A percentile compares a stretch with the other conserved stretches of the same genome.
Conservation (phyloP, 768 basidiomycete species). For the Exidia glandulosa region DNA sequence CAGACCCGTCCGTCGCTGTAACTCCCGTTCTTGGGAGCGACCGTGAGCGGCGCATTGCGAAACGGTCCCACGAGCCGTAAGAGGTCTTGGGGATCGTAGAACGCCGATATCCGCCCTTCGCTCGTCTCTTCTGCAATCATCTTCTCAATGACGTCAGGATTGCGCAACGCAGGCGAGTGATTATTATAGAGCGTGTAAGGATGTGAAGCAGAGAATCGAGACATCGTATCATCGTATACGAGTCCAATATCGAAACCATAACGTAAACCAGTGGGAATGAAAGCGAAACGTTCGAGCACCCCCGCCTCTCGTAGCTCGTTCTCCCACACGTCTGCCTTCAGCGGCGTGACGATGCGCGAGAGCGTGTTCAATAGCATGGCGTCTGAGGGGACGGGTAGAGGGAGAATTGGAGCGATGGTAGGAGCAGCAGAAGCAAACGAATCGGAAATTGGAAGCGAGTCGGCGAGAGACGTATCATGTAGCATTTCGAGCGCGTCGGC, state of each 20-base stretch:
- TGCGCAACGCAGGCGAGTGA: not conserved
- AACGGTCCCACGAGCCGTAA: slow-evolving; percentile 19
- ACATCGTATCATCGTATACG: not conserved
- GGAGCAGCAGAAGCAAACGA: too few relatives aligned
- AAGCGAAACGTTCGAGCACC: too few relatives aligned
- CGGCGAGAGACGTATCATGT: too few relatives aligned
- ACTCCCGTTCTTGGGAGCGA: slow-evolving; percentile 12
- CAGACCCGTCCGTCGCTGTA: not conserved
- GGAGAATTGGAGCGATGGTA: too few relatives aligned
- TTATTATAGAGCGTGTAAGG: not conserved
- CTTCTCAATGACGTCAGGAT: not conserved
- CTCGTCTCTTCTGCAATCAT: not conserved
- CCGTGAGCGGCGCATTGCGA: slow-evolving; percentile 19
- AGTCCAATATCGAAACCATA: not conserved
- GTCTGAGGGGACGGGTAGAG: too few relatives aligned
- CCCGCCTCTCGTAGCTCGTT: too few relatives aligned
- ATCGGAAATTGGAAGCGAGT: too few relatives aligned
- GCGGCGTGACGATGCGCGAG: too few relatives aligned
- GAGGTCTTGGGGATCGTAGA: not conserved
- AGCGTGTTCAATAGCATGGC: too few relatives aligned
- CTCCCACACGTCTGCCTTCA: too few relatives aligned
- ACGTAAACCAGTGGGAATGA: not conserved
- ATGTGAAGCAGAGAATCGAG: not conserved
- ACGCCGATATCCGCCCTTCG: not conserved
- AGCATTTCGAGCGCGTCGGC: too few relatives aligned